Conservation (phyloP, 1,139 yeast species). For the Meyerozyma elateridarum region DNA sequence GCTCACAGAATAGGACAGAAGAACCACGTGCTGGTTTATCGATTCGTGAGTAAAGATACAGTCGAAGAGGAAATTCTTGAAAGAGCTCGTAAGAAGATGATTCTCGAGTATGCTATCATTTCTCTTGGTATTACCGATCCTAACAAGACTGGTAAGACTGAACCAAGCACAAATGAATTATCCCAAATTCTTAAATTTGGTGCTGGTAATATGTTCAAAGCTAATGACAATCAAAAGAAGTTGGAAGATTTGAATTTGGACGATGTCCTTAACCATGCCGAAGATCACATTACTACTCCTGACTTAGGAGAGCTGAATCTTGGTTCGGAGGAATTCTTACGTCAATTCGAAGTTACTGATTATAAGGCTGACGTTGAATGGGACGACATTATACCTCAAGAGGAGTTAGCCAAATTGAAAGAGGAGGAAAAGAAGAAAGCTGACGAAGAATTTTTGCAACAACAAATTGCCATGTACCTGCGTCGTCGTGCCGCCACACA, state of each 20-base stretch:
- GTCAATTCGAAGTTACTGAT: slow-evolving; percentile 97
- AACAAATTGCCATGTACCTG: slow-evolving; percentile 83
- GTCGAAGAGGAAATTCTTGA: slow-evolving; percentile 97
- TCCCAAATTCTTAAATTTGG: slow-evolving; percentile 95
- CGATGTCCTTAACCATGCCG: slow-evolving; percentile 94
- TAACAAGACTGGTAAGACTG: slow-evolving; percentile 46
- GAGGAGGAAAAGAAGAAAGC: slow-evolving; percentile 84
- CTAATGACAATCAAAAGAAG: slow-evolving; percentile 87
- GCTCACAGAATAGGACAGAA: slow-evolving; percentile 99
- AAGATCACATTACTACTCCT: slow-evolving; percentile 94
- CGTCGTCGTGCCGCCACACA: slow-evolving; percentile 73
- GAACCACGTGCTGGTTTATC: slow-evolving; percentile 93
- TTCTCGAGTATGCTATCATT: slow-evolving; percentile 93
- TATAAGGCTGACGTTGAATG: slow-evolving; percentile 97
- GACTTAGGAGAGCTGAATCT: slow-evolving; percentile 93
- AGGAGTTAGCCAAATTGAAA: slow-evolving; percentile 81
- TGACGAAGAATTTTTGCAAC: slow-evolving; percentile 82
- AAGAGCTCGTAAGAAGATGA: slow-evolving; percentile 96
- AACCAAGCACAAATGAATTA: slow-evolving; percentile 81
- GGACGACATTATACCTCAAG: slow-evolving; percentile 99
- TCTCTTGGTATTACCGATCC: slow-evolving; percentile 92
- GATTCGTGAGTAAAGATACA: slow-evolving; percentile 95
- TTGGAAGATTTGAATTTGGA: slow-evolving; percentile 93
- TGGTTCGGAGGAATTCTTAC: slow-evolving; percentile 97
- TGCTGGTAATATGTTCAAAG: slow-evolving; percentile 97